phyloP scores from a whole-genome alignment of 768 basidiomycete genomes.

The Lentinula edodes region DNA sequence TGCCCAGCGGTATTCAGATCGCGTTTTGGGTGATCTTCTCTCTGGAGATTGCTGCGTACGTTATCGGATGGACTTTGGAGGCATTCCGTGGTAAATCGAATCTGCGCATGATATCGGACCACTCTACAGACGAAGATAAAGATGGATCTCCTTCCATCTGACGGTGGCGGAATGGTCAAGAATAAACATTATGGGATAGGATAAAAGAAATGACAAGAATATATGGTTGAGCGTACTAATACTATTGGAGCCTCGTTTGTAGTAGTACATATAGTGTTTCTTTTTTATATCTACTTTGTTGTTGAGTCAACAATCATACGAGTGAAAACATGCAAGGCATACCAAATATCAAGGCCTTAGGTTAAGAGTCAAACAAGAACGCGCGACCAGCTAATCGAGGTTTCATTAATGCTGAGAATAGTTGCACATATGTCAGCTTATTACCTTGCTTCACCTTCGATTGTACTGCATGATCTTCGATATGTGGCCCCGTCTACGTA shows the following conservation, averaged over 20 bases:
- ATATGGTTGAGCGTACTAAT: not conserved
- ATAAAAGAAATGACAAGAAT: no score
- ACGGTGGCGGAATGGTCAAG: not conserved
- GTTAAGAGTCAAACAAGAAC: not conserved
- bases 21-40: conserved; percentile 13
- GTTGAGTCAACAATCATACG: not conserved
- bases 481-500: not conserved
- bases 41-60: conserved; percentile 11
- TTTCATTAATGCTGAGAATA: not conserved
- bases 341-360: not conserved
- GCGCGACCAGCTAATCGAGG: not conserved
- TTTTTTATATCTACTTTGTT: not conserved
- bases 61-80: conserved; percentile 13
- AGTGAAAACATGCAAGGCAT: not conserved
- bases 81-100: conserved; percentile 5
- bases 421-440: not conserved
- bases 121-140: not conserved
- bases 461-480: not conserved
- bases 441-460: not conserved
- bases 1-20: conserved; percentile 9
- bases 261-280: not conserved
- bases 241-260: not conserved
- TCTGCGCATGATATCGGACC: not conserved
- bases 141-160: not conserved
- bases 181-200: no score